Percentiles rank a stretch among this genome's conserved stretches.
These are phyloP conservation scores for Aureobasidium sp. DNA, from an alignment of 2,329 filamentous ascomycete species.

Conservation along the genomic window DNA sequence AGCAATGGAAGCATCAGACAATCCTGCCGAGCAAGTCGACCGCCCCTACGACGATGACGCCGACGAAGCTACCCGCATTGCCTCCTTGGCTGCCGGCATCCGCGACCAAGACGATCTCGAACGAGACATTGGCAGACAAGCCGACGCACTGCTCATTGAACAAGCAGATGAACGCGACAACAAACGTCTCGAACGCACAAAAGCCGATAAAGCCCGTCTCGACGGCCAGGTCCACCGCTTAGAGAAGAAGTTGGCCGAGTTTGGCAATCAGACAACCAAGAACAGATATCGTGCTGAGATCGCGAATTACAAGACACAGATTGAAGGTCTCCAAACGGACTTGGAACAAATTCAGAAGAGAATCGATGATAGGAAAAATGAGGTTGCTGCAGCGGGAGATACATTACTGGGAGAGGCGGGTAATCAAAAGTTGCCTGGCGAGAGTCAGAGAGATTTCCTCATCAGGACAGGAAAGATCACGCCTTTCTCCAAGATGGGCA, in stretches of 20 bases:
- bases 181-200: conserved; percentile 54
- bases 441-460: conserved; percentile 80
- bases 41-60: conserved; percentile 24
- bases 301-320: conserved; percentile 56
- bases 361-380: conserved; percentile 63
- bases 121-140: conserved; percentile 68
- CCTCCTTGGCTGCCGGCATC: conserved; percentile 39
- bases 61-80: conserved; percentile 36
- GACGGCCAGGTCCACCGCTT: conserved; percentile 57
- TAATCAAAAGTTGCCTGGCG: conserved; percentile 62
- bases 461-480: conserved; percentile 97
- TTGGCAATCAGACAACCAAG: conserved; percentile 48
- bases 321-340: conserved; percentile 61
- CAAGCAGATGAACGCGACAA: conserved; percentile 58
- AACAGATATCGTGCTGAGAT: conserved; percentile 59
- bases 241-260: conserved; percentile 49
- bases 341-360: conserved; percentile 72
- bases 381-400: conserved; percentile 35
- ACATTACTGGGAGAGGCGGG: conserved; percentile 37
- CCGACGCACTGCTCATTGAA: conserved; percentile 52
- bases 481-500: conserved; percentile 75
- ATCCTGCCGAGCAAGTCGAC: neutral
- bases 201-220: conserved; percentile 49
- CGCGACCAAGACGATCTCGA: conserved; percentile 87
- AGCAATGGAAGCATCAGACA: neutral